phyloP scores from a whole-genome alignment of 2,329 filamentous ascomycete genomes.

The Metarhizium album region DNA sequence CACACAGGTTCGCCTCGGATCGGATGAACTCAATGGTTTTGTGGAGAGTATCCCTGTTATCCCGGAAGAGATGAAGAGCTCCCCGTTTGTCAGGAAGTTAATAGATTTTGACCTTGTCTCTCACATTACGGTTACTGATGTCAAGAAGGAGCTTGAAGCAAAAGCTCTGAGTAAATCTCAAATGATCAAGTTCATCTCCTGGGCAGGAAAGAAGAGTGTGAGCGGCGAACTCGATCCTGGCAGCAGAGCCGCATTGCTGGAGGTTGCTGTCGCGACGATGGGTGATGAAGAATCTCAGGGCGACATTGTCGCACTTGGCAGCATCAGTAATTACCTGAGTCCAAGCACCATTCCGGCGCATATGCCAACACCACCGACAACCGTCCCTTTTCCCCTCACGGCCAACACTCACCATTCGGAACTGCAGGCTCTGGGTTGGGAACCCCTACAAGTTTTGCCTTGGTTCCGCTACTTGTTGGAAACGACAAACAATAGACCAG shows the following conservation, averaged over 20 bases:
- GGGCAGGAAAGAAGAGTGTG: slow-evolving; percentile 64
- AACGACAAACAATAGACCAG: slow-evolving; percentile 45
- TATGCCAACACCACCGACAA: slow-evolving; percentile 68
- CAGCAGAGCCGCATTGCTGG: slow-evolving; percentile 60
- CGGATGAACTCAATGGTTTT: slow-evolving; percentile 58
- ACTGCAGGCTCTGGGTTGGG: slow-evolving; percentile 76
- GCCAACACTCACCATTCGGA: slow-evolving; percentile 55
- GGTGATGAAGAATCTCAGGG: slow-evolving; percentile 50
- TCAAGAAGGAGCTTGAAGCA: slow-evolving; percentile 70
- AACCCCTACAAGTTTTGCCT: slow-evolving; percentile 68
- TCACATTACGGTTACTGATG: slow-evolving; percentile 77
- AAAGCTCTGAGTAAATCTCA: slow-evolving; percentile 73
- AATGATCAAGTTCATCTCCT: slow-evolving; percentile 71
- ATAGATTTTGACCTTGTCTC: slow-evolving; percentile 79
- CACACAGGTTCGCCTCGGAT: slow-evolving; percentile 65
- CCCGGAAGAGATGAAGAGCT: slow-evolving; percentile 61
- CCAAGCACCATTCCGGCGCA: slow-evolving; percentile 71
- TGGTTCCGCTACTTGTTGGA: slow-evolving; percentile 80
- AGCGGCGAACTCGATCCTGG: slow-evolving; percentile 60
- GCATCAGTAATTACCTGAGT: slow-evolving; percentile 65
- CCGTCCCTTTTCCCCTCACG: slow-evolving; percentile 78
- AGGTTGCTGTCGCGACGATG: slow-evolving; percentile 67
- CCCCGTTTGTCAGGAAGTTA: slow-evolving; percentile 69
- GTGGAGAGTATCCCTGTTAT: slow-evolving; percentile 82
- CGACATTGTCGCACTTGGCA: slow-evolving; percentile 65